Percentiles rank a stretch among this genome's conserved stretches.
Conservation (phyloP, 257 asterid species). For the Mentha longifolia region DNA sequence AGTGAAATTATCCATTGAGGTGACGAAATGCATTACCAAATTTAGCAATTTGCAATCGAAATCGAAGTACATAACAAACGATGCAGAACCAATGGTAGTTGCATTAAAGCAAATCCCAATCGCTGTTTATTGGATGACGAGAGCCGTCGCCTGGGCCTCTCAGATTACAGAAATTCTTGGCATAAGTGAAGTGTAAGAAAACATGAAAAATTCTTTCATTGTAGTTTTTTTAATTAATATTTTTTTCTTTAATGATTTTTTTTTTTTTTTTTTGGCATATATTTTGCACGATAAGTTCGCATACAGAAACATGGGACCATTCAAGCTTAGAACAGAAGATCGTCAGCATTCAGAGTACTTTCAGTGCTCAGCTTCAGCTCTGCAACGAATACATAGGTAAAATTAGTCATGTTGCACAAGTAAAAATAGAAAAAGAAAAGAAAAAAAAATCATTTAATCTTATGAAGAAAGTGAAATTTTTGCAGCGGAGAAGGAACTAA, state of each 20-base stretch:
- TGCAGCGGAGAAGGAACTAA: slow-evolving; percentile 63
- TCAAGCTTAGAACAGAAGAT: slow-evolving; percentile 61
- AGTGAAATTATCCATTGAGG: slow-evolving; percentile 55
- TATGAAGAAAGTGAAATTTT: slow-evolving; percentile 4
- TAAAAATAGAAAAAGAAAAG: too few species aligned
- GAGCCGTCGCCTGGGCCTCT: slow-evolving; percentile 63
- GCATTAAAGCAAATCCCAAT: slow-evolving; percentile 56
- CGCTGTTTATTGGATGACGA: slow-evolving; percentile 70
- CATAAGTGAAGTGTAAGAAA: slow-evolving; percentile 51
- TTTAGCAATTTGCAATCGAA: slow-evolving; percentile 56
- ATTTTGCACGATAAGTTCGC: slow-evolving; percentile 47
- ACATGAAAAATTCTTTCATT: not conserved
- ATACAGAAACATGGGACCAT: slow-evolving; percentile 72
- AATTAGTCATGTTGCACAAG: too few species aligned
- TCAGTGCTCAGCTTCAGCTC: slow-evolving; percentile 49
- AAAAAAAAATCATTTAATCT: not conserved
- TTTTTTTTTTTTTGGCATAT: not conserved
- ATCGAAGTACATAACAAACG: slow-evolving; percentile 54
- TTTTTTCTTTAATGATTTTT: too few species aligned
- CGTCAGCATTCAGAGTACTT: slow-evolving; percentile 55
- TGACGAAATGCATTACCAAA: slow-evolving; percentile 56
- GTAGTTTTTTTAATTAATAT: too few species aligned
- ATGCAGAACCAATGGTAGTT: slow-evolving; percentile 48
- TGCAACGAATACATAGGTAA: slow-evolving; percentile 63
- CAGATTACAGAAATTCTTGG: slow-evolving; percentile 53